Percentiles rank a stretch among this genome's conserved stretches.
phyloP scores from a whole-genome alignment of 768 basidiomycete genomes.

The Cyclocybe cylindracea region DNA sequence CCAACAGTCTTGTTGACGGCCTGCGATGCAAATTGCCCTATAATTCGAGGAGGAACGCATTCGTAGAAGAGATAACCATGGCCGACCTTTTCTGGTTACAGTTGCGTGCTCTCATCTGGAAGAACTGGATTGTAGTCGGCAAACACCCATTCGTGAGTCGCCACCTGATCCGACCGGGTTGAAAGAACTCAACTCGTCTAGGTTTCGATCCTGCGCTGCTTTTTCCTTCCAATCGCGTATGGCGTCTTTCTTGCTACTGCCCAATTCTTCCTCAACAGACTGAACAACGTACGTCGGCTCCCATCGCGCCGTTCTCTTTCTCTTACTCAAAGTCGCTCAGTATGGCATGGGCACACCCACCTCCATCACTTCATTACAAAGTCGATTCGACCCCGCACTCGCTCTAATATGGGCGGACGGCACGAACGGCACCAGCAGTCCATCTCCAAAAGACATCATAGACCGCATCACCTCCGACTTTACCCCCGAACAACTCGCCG shows the following conservation, averaged over 20 bases:
- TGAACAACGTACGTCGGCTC: conserved; percentile 54
- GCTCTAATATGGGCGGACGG: conserved; percentile 69
- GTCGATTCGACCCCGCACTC: conserved; percentile 53
- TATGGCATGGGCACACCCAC: conserved; percentile 63
- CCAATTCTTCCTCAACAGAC: conserved; percentile 57
- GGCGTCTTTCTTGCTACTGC: conserved; percentile 69
- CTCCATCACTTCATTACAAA: conserved; percentile 46
- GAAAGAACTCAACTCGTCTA: conserved; percentile 16
- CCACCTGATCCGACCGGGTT: too few relatives aligned
- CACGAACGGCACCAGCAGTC: conserved; percentile 55
- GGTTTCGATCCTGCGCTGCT: conserved; percentile 63
- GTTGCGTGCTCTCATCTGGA: conserved; percentile 60
- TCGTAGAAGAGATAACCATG: conserved; percentile 17
- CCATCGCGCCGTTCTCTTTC: neutral
- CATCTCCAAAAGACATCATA: conserved; percentile 63
- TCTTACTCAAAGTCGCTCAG: conserved; percentile 30
- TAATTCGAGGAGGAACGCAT: neutral
- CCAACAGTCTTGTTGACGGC: too few relatives aligned
- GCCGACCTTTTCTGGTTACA: conserved; percentile 58
- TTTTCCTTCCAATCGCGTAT: conserved; percentile 64
- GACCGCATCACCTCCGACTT: conserved; percentile 56
- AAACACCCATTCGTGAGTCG: conserved; percentile 63
- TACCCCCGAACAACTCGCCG: conserved; percentile 41
- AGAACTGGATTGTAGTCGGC: conserved; percentile 74
- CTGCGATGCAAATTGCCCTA: neutral